Conservation (phyloP, 768 basidiomycete genomes). For the Suillus cothurnatus region DNA sequence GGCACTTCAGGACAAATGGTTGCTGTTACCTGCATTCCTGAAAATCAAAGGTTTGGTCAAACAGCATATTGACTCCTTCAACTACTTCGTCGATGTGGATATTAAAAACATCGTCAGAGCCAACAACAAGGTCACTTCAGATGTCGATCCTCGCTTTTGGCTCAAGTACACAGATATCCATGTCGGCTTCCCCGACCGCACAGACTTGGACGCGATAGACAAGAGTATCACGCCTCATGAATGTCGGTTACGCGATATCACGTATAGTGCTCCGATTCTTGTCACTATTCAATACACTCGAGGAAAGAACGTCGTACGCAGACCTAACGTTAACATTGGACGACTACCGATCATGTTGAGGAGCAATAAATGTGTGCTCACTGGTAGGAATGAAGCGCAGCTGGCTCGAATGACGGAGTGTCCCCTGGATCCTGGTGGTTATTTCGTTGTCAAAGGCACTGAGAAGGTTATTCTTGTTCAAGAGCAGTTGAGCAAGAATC, state of each 20-base stretch:
- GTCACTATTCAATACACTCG: constrained; percentile 96
- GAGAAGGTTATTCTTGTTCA: constrained; percentile 99
- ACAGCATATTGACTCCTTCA: constrained; percentile 98
- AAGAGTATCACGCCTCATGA: constrained; percentile 93
- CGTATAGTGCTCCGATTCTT: constrained; percentile 89
- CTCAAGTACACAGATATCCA: constrained; percentile 95
- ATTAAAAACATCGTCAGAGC: constrained; percentile 96
- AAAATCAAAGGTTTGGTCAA: constrained; percentile 98
- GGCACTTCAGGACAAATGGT: constrained; percentile 89
- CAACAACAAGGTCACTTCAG: constrained; percentile 92
- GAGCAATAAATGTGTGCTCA: constrained; percentile 92
- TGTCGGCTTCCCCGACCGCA: constrained; percentile 89
- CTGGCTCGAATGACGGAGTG: constrained; percentile 97
- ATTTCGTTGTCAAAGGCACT: constrained; percentile 98
- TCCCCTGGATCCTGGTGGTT: constrained; percentile 98
- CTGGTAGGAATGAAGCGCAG: constrained; percentile 72
- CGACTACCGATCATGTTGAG: constrained; percentile 95
- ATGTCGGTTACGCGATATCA: constrained; percentile 93
- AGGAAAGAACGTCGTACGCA: constrained; percentile 84
- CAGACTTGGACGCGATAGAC: constrained; percentile 78
- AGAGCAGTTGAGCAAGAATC: constrained; percentile 98
- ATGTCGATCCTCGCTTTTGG: constrained; percentile 96
- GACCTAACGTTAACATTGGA: constrained; percentile 84
- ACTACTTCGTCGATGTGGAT: constrained; percentile 97
- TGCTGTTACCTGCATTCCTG: constrained; percentile 92